Evolutionary conservation across 2,329 filamentous ascomycete species (phyloP).

Genomic region (Ceratocystis colombiana): DNA sequence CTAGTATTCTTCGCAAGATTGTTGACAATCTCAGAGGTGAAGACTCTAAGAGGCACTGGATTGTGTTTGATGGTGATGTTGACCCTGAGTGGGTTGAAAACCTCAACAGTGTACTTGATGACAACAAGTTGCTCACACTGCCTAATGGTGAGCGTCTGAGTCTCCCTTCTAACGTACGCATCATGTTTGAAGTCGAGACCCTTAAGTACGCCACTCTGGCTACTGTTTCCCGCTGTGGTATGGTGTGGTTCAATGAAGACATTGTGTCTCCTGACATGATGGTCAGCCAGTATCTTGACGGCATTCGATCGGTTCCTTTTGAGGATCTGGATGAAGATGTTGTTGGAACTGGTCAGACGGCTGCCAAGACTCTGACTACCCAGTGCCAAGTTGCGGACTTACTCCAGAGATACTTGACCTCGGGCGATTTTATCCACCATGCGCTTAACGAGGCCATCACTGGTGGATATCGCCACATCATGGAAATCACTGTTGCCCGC

Average conservation of each 20-base stretch:
- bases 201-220: slow-evolving; percentile 94
- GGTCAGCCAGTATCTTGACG: slow-evolving; percentile 80
- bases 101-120: slow-evolving; percentile 96
- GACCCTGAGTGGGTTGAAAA: slow-evolving; percentile 99
- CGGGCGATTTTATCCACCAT: slow-evolving; percentile 69
- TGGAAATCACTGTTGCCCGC: slow-evolving; percentile 90
- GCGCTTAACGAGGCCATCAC: slow-evolving; percentile 61
- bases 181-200: slow-evolving; percentile 99
- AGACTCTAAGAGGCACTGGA: slow-evolving; percentile 95
- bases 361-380: slow-evolving; percentile 66
- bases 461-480: slow-evolving; percentile 78
- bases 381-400: slow-evolving; percentile 73
- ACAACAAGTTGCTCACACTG: slow-evolving; percentile 94
- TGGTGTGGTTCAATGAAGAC: slow-evolving; percentile 99
- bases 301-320: slow-evolving; percentile 71
- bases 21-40: slow-evolving; percentile 97
- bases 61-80: slow-evolving; percentile 97
- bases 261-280: slow-evolving; percentile 90
- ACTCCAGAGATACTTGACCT: slow-evolving; percentile 62
- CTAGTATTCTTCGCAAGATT: slow-evolving; percentile 93
- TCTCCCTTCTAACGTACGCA: slow-evolving; percentile 84
- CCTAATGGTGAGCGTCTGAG: slow-evolving; percentile 98
- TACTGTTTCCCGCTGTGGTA: slow-evolving; percentile 98
- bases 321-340: slow-evolving; percentile 94
- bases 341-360: slow-evolving; percentile 61